Conservation (phyloP, 768 basidiomycete genomes). For the Leccinum disarticulatum region DNA sequence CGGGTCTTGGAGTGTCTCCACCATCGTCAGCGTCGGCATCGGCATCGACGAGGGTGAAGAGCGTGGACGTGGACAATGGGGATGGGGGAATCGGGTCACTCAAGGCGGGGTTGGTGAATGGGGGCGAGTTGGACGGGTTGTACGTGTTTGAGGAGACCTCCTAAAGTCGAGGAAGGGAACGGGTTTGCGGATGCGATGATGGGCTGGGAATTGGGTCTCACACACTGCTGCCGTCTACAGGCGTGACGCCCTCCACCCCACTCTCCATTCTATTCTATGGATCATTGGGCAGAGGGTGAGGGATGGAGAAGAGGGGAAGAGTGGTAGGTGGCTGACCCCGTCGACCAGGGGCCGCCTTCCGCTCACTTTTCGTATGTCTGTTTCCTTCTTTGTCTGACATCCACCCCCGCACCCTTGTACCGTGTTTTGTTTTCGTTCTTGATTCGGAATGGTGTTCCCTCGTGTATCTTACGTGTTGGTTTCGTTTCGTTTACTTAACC, state of each 20-base stretch:
- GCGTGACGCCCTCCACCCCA: neutral
- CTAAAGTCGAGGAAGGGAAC: neutral
- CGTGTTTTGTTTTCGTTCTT: neutral
- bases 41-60: slow-evolving; percentile 22
- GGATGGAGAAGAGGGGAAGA: neutral
- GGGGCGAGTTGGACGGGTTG: slow-evolving; percentile 32
- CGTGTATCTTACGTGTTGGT: neutral
- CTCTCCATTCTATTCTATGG: neutral
- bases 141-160: slow-evolving; percentile 32
- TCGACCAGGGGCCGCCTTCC: neutral
- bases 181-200: neutral
- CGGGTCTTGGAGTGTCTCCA: slow-evolving; percentile 4
- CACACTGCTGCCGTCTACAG: neutral
- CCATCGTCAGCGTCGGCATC: slow-evolving; percentile 23
- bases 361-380: neutral
- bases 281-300: neutral
- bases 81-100: slow-evolving; percentile 21
- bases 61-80: slow-evolving; percentile 13
- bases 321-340: neutral
- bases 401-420: neutral
- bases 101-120: slow-evolving; percentile 30
- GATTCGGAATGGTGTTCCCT: neutral
- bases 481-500: neutral
- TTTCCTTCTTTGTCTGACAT: neutral
- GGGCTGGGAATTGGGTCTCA: neutral